Evolutionary conservation across 352 stramenopile genomes (phyloP), one percentile per base, ranked within the genome.

Genomic region (Peronospora farinosa): DNA sequence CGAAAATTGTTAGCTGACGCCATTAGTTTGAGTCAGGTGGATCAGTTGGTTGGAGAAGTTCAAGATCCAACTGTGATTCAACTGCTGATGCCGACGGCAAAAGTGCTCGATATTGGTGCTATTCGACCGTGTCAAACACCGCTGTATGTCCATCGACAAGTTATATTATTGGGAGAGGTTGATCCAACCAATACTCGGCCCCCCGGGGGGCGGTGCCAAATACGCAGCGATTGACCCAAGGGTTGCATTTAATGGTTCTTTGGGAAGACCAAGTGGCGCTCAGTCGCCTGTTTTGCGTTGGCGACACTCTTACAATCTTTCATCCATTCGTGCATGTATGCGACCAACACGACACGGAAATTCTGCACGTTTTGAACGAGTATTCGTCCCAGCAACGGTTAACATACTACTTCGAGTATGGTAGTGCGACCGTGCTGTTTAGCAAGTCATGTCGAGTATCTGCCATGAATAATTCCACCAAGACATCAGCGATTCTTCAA

Each of bases 261-360:
- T 87, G 76, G 76, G 76, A 85, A 27, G 76, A 87, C 10, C 76
- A 87, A 62, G 74, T 84, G 15, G 65, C 65, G 15, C 65, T 87
- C 8, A 87, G 76, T 60, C 69, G 65, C 0, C 44, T 87, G 2
- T 85, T 85, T 49, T 60, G 65, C 33, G 61, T 87, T 21, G 74
- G 67, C 0, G 76, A 85, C 32, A 71, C 60, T n/a, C 53, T 87
- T 8, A 64, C 59, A n/a, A 36, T 87, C 11, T 71, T 83, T 16
- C 65, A 87, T 40, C 76, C 76, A 12, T 87, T 83, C 30, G 60
- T 87, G 2, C 73, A 85, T 48, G 54, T 84, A 8, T 75, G 67
- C 23, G 60, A 59, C 7, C 41, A 57, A 0, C 28, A 69, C n/a
- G 72, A 84, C 30, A 27, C 51, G 3, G 76, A 87, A 39, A 72